These are phyloP conservation scores for Mycotypha africana DNA, from an alignment of 371 early-diverging fungal species.

Conservation along the genomic window DNA sequence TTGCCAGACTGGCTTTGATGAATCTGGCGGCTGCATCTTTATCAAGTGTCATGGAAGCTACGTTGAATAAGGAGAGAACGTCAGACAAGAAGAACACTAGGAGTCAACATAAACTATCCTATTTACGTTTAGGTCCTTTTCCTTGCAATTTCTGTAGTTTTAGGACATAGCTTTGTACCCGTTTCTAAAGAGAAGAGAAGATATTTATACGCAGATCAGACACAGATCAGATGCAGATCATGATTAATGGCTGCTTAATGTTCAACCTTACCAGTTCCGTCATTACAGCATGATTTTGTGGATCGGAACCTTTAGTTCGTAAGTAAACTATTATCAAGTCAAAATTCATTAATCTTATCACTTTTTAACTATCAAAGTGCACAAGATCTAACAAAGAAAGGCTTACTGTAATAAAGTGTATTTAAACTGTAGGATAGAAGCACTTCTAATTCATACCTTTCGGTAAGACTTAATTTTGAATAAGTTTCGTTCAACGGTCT, in stretches of 20 bases:
- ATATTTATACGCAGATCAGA: too few species aligned
- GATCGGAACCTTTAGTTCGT: constrained; percentile 43
- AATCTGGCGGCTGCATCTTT: constrained; percentile 53
- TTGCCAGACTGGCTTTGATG: too few species aligned
- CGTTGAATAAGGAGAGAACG: background rate
- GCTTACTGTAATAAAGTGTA: constrained; percentile 50
- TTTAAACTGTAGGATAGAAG: constrained; percentile 49
- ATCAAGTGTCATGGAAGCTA: constrained; percentile 42
- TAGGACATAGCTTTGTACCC: constrained; percentile 39
- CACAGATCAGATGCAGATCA: constrained; percentile 30
- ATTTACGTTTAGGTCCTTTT: constrained; percentile 32
- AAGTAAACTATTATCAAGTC: constrained; percentile 39
- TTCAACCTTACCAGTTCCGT: constrained; percentile 37
- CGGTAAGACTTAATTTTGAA: constrained; percentile 36
- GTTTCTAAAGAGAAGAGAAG: too few species aligned
- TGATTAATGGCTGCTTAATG: background rate
- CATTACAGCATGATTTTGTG: constrained; percentile 44
- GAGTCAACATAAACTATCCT: background rate
- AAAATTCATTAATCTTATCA: too few species aligned
- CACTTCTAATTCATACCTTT: constrained; percentile 51
- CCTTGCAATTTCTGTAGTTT: constrained; percentile 42
- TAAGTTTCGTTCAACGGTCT: constrained; percentile 38
- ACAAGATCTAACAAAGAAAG: too few species aligned
- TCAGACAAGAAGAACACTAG: background rate
- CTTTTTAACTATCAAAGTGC: too few species aligned